Conservation (phyloP, 164 flowering plant genomes). For the Dillenia turbinata region DNA sequence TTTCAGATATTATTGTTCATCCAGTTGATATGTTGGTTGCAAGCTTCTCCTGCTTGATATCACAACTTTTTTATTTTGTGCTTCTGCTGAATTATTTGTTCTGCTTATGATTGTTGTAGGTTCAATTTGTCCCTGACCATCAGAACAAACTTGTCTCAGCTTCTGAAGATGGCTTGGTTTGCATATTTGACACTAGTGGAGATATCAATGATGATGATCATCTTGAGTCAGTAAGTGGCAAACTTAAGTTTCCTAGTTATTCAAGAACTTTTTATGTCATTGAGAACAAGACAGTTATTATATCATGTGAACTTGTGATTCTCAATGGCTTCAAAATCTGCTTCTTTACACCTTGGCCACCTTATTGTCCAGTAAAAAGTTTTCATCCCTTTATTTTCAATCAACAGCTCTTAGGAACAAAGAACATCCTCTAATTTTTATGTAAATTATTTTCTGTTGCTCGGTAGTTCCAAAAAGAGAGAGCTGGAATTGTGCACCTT, state of each 20-base stretch:
- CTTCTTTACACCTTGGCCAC: too few relatives aligned
- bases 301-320: too few relatives aligned
- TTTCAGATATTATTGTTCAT: not conserved
- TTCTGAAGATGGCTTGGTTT: conserved; percentile 93
- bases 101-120: conserved; percentile 39
- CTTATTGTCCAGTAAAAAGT: too few relatives aligned
- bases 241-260: not conserved
- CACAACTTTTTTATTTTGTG: not conserved
- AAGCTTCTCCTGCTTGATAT: not conserved
- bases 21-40: not conserved
- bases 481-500: too few relatives aligned
- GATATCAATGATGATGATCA: conserved; percentile 84
- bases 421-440: too few relatives aligned
- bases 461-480: too few relatives aligned
- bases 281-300: too few relatives aligned
- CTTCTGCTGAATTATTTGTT: conserved; percentile 4
- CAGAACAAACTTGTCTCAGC: conserved; percentile 79
- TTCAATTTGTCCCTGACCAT: conserved; percentile 68
- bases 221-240: conserved; percentile 71
- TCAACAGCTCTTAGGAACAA: too few relatives aligned
- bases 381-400: too few relatives aligned
- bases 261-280: too few relatives aligned
- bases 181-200: conserved; percentile 69
- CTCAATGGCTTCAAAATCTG: too few relatives aligned
- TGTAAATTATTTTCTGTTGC: too few relatives aligned